These are phyloP conservation scores for Pythium oligandrum DNA, from an alignment of 352 stramenopile species.

Conservation along the genomic window DNA sequence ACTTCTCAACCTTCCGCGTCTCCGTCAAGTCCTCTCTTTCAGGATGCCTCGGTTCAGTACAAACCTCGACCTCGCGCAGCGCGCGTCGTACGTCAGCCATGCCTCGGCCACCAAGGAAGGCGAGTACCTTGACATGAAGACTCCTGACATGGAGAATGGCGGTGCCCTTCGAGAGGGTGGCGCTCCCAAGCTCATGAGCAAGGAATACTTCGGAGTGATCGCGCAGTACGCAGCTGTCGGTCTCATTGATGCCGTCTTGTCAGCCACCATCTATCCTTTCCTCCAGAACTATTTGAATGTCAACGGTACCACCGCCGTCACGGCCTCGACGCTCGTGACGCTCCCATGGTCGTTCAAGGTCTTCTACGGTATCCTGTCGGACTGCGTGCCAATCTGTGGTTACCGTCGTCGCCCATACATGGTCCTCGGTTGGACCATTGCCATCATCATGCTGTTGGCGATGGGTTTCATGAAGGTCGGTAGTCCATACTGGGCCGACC, in stretches of 20 bases:
- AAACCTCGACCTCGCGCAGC: slow-evolving; percentile 12
- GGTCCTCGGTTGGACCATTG: slow-evolving; percentile 28
- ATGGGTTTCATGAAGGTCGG: slow-evolving; percentile 23
- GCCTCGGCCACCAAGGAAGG: slow-evolving; percentile 22
- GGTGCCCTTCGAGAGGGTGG: slow-evolving; percentile 33
- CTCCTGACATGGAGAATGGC: slow-evolving; percentile 17
- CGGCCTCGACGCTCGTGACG: slow-evolving; percentile 21
- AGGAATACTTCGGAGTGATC: slow-evolving; percentile 24
- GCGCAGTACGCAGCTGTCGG: slow-evolving; percentile 32
- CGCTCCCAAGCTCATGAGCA: slow-evolving; percentile 20
- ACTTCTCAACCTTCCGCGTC: too few relatives aligned
- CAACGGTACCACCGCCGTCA: slow-evolving; percentile 16
- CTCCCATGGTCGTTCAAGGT: slow-evolving; percentile 27
- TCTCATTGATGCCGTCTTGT: slow-evolving; percentile 24
- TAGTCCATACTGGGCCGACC: slow-evolving; percentile 19
- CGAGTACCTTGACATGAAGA: slow-evolving; percentile 20
- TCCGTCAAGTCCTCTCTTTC: too few relatives aligned
- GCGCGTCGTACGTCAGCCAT: slow-evolving; percentile 31
- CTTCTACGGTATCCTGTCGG: slow-evolving; percentile 32
- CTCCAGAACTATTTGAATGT: slow-evolving; percentile 38
- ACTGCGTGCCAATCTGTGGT: slow-evolving; percentile 29
- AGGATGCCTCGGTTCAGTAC: too few relatives aligned
- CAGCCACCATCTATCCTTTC: slow-evolving; percentile 38
- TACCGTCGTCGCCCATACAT: slow-evolving; percentile 35
- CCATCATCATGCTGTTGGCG: slow-evolving; percentile 22